These are phyloP conservation scores for Lepidium aucheri DNA, from an alignment of 345 rosid genomes.

Conservation along the genomic window DNA sequence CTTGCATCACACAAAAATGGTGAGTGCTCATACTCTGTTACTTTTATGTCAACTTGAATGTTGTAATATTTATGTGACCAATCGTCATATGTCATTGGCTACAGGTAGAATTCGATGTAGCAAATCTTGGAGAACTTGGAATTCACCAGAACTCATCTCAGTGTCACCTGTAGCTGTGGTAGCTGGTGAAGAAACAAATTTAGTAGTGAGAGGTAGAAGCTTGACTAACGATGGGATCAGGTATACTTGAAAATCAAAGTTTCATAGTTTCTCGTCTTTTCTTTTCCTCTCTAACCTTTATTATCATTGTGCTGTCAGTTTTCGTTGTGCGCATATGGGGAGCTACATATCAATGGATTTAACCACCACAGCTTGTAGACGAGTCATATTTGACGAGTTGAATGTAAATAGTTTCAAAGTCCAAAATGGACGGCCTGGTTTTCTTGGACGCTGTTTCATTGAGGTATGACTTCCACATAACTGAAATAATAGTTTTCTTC, in stretches of 20 bases:
- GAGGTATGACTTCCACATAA: conserved; percentile 52
- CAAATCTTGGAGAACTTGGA: conserved; percentile 65
- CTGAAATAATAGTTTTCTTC: not conserved
- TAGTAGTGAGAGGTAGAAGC: conserved; percentile 63
- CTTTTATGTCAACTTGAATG: not conserved
- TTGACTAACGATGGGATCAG: conserved; percentile 51
- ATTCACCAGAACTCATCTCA: conserved; percentile 60
- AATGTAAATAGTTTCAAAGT: conserved; percentile 41
- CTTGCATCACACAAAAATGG: conserved; percentile 65
- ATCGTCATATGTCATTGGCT: too few relatives aligned
- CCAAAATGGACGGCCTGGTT: conserved; percentile 19
- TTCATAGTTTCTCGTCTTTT: not conserved
- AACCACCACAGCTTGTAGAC: conserved; percentile 16
- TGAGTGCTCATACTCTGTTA: conserved; percentile 22
- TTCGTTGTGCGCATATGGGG: conserved; percentile 55
- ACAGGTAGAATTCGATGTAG: conserved; percentile 57
- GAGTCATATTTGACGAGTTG: conserved; percentile 43
- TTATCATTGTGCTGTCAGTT: conserved; percentile 33
- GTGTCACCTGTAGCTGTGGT: conserved; percentile 76
- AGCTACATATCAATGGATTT: conserved; percentile 49
- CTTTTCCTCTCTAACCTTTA: not conserved
- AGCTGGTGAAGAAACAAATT: conserved; percentile 55
- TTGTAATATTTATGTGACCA: too few relatives aligned
- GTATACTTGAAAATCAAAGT: conserved; percentile 21
- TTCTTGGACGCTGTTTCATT: conserved; percentile 66